Evolutionary conservation across 2,329 filamentous ascomycete genomes (phyloP), one percentile per base, ranked within the genome.

Genomic region (Colletotrichum acutatum): DNA sequence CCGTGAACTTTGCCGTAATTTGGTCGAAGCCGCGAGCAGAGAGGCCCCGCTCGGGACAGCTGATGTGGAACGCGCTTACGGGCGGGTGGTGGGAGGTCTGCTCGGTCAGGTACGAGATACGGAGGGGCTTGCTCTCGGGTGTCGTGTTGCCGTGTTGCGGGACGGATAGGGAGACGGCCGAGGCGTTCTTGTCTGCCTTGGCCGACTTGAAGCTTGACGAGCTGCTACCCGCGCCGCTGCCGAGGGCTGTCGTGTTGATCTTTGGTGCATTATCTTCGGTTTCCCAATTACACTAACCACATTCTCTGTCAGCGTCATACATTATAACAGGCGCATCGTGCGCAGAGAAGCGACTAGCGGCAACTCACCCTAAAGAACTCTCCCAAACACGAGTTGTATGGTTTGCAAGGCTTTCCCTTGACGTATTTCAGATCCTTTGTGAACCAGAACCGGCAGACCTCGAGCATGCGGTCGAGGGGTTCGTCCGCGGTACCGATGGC

Each of bases 351-450:
- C 22, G 59, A 37, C 22, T 5, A 32, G 42, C 26, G 11, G 26
- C 34, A 63, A 85, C 91, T 79, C 86, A 95, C 94, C 85, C 95
- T 90, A 85, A 99, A 99, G 85, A 99, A 99, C 85, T 99, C 97
- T 76, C 97, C 97, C 63, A 99, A 85, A 46, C 95, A 95, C 60
- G 95, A 98, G 84, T 99, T 99, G 86, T 99, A 99, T 12, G 97
- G 97, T 84, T 99, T 99, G 91, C 96, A 98, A 56, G 97, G 97
- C 86, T 95, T 97, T 73, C 96, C 96, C 86, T 98, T 98, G 82
- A 97, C 94, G 80, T 98, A 99, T 90, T 99, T 99, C 83, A 99
- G 83, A 83, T 99, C 97, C 83, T 99, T 99, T 75, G 97, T 98
- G 79, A 98, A 97, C 97, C 97, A 99, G 84, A 98, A 99, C 73